Conservation (phyloP, 2,329 filamentous ascomycete genomes). For the Didymella arachidicola region DNA sequence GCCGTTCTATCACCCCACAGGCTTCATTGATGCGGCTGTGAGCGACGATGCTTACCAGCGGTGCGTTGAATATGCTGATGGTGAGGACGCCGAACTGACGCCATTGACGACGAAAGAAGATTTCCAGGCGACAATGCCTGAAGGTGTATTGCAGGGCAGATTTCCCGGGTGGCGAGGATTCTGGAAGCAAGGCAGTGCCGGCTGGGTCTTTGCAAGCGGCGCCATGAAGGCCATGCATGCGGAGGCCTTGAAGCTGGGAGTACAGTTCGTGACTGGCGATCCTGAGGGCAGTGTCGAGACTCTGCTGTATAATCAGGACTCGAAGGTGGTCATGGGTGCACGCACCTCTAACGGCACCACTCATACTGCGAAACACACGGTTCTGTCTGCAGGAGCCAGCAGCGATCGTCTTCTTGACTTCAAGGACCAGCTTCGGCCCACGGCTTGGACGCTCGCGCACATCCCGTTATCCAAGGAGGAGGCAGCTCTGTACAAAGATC, state of each 20-base stretch:
- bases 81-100: conserved; percentile 39
- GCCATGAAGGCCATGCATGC: conserved; percentile 56
- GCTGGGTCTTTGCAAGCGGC: conserved; percentile 63
- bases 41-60: conserved; percentile 51
- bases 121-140: conserved; percentile 61
- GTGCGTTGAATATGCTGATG: conserved; percentile 48
- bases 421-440: conserved; percentile 61
- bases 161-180: conserved; percentile 62
- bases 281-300: conserved; percentile 50
- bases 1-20: conserved; percentile 57
- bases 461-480: conserved; percentile 59
- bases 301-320: conserved; percentile 45
- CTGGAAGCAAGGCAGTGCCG: conserved; percentile 55
- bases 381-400: conserved; percentile 60
- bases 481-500: conserved; percentile 54
- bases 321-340: conserved; percentile 53
- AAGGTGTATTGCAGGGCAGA: conserved; percentile 59
- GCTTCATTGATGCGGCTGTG: conserved; percentile 58
- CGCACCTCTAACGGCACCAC: conserved; percentile 53
- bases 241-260: conserved; percentile 58
- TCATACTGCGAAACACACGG: conserved; percentile 55
- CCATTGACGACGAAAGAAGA: conserved; percentile 55
- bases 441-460: conserved; percentile 63
- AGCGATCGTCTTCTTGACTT: conserved; percentile 59
- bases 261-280: conserved; percentile 55